These are phyloP conservation scores for Plenodomus tracheiphilus DNA, from an alignment of 2,329 filamentous ascomycete genomes.

Conservation along the genomic window DNA sequence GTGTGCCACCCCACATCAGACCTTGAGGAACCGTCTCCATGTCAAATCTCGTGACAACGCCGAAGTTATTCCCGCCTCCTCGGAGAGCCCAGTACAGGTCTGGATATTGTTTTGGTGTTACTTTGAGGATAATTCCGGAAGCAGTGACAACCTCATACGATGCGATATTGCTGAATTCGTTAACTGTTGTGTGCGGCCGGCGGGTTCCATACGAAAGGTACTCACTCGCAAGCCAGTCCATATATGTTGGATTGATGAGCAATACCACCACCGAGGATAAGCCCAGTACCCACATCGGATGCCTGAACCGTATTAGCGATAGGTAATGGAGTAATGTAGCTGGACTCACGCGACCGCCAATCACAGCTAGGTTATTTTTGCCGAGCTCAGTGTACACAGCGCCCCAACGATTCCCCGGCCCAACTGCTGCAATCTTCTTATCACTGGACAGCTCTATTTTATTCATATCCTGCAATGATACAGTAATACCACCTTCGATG, in stretches of 20 bases:
- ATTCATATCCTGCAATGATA: constrained; percentile 42
- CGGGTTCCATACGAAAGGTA: too few species aligned
- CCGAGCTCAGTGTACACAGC: constrained; percentile 31
- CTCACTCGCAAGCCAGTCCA: constrained; percentile 28
- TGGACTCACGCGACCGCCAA: constrained; percentile 31
- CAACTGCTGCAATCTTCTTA: constrained; percentile 23
- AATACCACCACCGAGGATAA: constrained; percentile 13
- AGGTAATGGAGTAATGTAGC: constrained; percentile 13
- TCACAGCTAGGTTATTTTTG: constrained; percentile 21
- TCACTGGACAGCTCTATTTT: constrained; percentile 20
- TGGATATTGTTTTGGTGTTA: constrained; percentile 30
- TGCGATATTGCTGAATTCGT: constrained; percentile 3
- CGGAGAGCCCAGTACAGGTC: constrained; percentile 45
- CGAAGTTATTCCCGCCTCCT: constrained; percentile 37
- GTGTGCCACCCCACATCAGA: constrained; percentile 8
- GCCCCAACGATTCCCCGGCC: constrained; percentile 34
- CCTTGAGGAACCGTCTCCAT: constrained; percentile 18
- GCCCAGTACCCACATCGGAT: constrained; percentile 26
- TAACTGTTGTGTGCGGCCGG: too few species aligned
- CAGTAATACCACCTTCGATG: constrained; percentile 46
- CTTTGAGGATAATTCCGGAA: constrained; percentile 16
- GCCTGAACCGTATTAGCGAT: background rate
- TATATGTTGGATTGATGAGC: constrained; percentile 26
- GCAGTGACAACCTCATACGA: constrained; percentile 35
- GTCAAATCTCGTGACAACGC: constrained; percentile 30